Evolutionary conservation across 2,329 filamentous ascomycete species (phyloP).

Genomic region (Scedosporium minutisporum): DNA sequence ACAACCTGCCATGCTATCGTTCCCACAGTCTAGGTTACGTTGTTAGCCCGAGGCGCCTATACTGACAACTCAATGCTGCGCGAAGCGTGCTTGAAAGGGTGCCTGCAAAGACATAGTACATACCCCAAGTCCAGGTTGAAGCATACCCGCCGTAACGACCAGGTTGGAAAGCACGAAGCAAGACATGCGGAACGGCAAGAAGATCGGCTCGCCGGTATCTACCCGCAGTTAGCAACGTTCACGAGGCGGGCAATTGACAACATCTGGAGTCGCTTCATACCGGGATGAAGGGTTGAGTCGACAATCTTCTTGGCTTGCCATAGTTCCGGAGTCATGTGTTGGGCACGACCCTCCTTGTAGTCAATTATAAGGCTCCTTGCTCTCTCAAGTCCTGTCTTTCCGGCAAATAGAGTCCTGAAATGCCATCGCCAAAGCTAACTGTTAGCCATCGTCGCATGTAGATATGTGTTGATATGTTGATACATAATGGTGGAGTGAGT

Average conservation of each 20-base stretch:
- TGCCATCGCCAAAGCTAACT: neutral
- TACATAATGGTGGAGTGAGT: neutral
- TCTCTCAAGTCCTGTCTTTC: conserved; percentile 66
- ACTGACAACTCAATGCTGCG: neutral
- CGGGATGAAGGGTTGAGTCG: conserved; percentile 90
- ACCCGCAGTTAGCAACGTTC: neutral
- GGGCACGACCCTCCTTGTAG: conserved; percentile 77
- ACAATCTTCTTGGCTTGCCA: conserved; percentile 97
- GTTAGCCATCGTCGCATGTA: neutral
- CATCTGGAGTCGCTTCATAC: conserved; percentile 36
- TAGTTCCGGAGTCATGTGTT: conserved; percentile 77
- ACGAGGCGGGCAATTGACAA: neutral
- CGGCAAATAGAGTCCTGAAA: conserved; percentile 73
- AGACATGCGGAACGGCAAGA: conserved; percentile 96
- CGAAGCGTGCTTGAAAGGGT: conserved; percentile 6
- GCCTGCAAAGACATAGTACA: conserved; percentile 11
- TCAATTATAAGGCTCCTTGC: conserved; percentile 72
- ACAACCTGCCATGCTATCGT: conserved; percentile 90
- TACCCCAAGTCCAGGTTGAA: conserved; percentile 76
- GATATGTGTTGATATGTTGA: neutral
- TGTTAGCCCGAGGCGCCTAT: neutral
- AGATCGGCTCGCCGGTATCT: conserved; percentile 89
- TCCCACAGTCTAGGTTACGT: conserved; percentile 52
- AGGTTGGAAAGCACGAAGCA: conserved; percentile 89
- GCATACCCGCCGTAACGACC: conserved; percentile 92